Conservation (phyloP, 768 basidiomycete species). For the Rhizopogon roseolus region DNA sequence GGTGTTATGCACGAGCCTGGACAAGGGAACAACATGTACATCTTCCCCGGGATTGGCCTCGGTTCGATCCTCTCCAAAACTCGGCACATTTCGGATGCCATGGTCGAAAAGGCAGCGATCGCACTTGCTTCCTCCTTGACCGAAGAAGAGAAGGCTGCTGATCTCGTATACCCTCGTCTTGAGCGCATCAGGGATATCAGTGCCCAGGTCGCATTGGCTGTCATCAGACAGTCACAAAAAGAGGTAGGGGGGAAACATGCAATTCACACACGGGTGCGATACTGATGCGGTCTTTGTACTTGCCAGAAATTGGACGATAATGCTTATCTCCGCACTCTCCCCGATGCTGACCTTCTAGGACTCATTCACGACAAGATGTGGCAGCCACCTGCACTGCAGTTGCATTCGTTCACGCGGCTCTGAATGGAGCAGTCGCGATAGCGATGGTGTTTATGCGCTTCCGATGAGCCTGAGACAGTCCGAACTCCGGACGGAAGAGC, state of each 20-base stretch:
- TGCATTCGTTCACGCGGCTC: conserved; percentile 8
- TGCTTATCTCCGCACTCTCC: conserved; percentile 39
- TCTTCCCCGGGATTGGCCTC: conserved; percentile 59
- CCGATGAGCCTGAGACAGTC: not conserved
- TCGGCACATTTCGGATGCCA: conserved; percentile 55
- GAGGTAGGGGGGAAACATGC: conserved; percentile 37
- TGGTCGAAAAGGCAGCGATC: conserved; percentile 65
- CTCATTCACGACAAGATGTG: conserved; percentile 56
- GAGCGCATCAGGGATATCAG: conserved; percentile 64
- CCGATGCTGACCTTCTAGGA: conserved; percentile 41
- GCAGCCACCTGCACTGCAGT: conserved; percentile 30
- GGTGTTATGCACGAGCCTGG: conserved; percentile 55
- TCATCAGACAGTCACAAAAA: conserved; percentile 59
- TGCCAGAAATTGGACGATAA: conserved; percentile 42
- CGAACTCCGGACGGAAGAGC: not conserved
- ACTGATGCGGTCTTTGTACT: not conserved
- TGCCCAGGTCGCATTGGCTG: conserved; percentile 54
- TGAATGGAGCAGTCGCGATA: conserved; percentile 3
- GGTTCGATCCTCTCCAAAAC: conserved; percentile 58
- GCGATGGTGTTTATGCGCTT: not conserved
- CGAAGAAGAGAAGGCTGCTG: conserved; percentile 46
- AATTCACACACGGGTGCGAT: not conserved
- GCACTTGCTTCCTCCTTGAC: conserved; percentile 56
- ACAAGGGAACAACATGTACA: conserved; percentile 82
- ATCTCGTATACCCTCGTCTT: conserved; percentile 67